These are phyloP conservation scores for Penicillium bialowiezense DNA, from an alignment of 495 filamentous ascomycete genomes.

Conservation along the genomic window DNA sequence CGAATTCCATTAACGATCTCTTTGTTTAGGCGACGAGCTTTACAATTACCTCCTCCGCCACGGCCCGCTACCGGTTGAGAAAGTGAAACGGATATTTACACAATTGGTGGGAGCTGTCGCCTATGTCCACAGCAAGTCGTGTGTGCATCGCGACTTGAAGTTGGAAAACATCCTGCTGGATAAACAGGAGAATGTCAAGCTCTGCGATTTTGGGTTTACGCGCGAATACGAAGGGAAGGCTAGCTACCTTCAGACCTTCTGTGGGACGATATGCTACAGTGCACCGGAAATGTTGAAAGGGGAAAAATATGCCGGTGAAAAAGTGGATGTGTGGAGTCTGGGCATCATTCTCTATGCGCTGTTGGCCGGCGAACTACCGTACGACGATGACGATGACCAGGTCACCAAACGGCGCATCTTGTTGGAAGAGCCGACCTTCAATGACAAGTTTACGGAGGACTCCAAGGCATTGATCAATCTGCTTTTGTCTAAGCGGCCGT, in stretches of 20 bases:
- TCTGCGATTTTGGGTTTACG: constrained; percentile 99
- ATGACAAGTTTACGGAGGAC: constrained; percentile 73
- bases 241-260: constrained; percentile 96
- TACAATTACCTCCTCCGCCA: constrained; percentile 91
- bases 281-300: constrained; percentile 98
- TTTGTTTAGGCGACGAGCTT: constrained; percentile 91
- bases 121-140: constrained; percentile 93
- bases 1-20: constrained; percentile 1
- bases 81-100: constrained; percentile 93
- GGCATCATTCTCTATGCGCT: constrained; percentile 95
- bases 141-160: constrained; percentile 95
- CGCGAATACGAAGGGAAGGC: constrained; percentile 94
- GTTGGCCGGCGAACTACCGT: constrained; percentile 88
- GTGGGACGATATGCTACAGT: constrained; percentile 95
- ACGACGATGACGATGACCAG: constrained; percentile 89
- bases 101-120: constrained; percentile 93
- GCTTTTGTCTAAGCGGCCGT: constrained; percentile 83
- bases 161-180: constrained; percentile 96
- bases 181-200: constrained; percentile 95
- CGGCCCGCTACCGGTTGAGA: constrained; percentile 78
- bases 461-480: constrained; percentile 70
- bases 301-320: constrained; percentile 96
- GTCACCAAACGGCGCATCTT: constrained; percentile 83
- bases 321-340: constrained; percentile 97
- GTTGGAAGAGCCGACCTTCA: constrained; percentile 77